Evolutionary conservation across 2,329 filamentous ascomycete genomes (phyloP).

Genomic region (Arthrobotrys entomopaga): DNA sequence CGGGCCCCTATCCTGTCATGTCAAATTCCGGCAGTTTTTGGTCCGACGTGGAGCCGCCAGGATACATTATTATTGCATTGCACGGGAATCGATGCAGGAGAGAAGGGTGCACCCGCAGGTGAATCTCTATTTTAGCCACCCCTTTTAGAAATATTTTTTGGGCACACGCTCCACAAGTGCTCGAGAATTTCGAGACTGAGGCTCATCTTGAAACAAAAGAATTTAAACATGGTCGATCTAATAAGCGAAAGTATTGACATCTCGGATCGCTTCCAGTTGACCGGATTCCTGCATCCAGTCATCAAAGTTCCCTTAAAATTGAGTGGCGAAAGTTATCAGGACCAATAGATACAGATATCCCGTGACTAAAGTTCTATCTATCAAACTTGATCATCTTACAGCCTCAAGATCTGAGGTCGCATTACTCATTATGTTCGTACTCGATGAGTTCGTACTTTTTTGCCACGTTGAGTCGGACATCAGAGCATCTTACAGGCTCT

Average conservation of each 20-base stretch:
- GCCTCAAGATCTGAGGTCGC: slow-evolving; percentile 28
- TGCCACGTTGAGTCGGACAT: slow-evolving; percentile 30
- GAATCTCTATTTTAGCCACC: slow-evolving; percentile 24
- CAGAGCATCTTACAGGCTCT: background rate
- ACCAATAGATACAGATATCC: slow-evolving; percentile 15
- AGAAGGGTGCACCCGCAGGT: slow-evolving; percentile 9
- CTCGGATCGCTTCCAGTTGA: slow-evolving; percentile 48
- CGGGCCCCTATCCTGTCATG: slow-evolving; percentile 6
- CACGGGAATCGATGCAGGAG: slow-evolving; percentile 19
- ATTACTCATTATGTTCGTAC: slow-evolving; percentile 14
- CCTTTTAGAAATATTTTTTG: slow-evolving; percentile 24
- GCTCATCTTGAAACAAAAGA: slow-evolving; percentile 45
- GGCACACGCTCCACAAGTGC: slow-evolving; percentile 1
- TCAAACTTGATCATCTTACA: slow-evolving; percentile 23
- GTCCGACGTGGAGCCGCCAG: slow-evolving; percentile 29
- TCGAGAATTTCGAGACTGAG: slow-evolving; percentile 31
- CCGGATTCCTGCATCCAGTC: slow-evolving; percentile 32
- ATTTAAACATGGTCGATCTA: slow-evolving; percentile 47
- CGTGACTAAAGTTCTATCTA: slow-evolving; percentile 3
- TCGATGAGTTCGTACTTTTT: background rate
- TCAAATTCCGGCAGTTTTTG: slow-evolving; percentile 18
- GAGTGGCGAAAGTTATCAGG: slow-evolving; percentile 6
- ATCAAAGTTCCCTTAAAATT: slow-evolving; percentile 22
- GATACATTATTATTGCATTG: background rate
- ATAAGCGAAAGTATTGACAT: slow-evolving; percentile 47